Base-by-base conservation (phyloP, 2,329 filamentous ascomycete genomes). In the Xylaria sp. region DNA sequence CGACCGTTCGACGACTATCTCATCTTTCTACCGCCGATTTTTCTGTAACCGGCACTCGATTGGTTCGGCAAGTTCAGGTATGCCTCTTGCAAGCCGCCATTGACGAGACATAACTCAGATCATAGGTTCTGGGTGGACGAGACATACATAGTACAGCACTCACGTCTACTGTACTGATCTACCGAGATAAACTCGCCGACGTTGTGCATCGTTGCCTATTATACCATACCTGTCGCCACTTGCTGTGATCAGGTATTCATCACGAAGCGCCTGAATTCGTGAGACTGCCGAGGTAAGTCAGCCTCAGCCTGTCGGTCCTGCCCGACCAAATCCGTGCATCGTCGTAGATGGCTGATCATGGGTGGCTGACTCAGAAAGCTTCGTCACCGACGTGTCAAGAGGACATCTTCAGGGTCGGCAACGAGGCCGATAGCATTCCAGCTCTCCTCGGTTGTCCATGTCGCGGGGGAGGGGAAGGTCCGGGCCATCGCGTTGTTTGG, bases 281-380 rank as follows among this genome's bases (percentile, higher is more conserved):
- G 62, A 61, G 56, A 60, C 63, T 43, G 54, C 50, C 50, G 52
- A 59, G 53, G 60, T 63, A 56, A 66, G 65, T 66, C 60, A 62
- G 63, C 62, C 56, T 52, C 60, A 59, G 53, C 56, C 61, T 47
- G 54, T 57, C 59, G 55, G 55, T 44, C 49, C 48, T 47, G 49
- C 42, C 47, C 39, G 19, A 47, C 49, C 48, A 16, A 57, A 43
- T 22, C 54, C 24, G 54, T 57, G 59, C 62, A 57, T 48, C 60
- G 59, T 51, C 56, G 58, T 53, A 57, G 51, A 56, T 44, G 59
- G 64, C n/a, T n/a, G n/a, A n/a, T 51, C 56, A 57, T 53, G 57
- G 51, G 54, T 44, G 59, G 64, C 65, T 67, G 63, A 66, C 64
- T 64, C 61, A 64, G 61, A 64, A 57, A 57, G 54, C 51, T 43